A percentile compares a stretch with the other conserved stretches of the same genome.
Evolutionary conservation across 1,139 yeast genomes (phyloP).

Genomic region (Blastobotrys raffinosifermentans): DNA sequence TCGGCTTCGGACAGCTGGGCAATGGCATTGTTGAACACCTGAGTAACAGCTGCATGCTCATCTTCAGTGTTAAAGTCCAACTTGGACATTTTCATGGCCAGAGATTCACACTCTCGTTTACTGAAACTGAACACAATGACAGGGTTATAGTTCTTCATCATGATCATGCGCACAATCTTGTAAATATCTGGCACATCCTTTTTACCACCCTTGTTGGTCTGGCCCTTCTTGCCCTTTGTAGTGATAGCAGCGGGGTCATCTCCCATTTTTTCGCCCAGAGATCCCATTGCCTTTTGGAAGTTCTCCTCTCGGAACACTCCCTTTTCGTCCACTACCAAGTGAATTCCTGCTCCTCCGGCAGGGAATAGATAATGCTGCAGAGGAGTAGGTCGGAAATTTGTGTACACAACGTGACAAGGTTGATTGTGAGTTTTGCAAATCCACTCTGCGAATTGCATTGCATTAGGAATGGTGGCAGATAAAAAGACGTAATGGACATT

Average conservation of each 20-base stretch:
- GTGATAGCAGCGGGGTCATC: conserved; percentile 64
- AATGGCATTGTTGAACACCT: conserved; percentile 86
- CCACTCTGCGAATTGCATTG: conserved; percentile 99
- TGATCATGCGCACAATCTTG: conserved; percentile 95
- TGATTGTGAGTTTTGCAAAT: conserved; percentile 89
- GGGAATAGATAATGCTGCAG: conserved; percentile 95
- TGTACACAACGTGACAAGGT: conserved; percentile 97
- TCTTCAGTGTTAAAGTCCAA: conserved; percentile 88
- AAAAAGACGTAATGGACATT: conserved; percentile 56
- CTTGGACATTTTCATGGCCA: conserved; percentile 92
- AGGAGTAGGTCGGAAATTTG: conserved; percentile 98
- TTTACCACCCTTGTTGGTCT: conserved; percentile 84
- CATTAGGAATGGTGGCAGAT: conserved; percentile 97
- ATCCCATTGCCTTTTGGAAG: conserved; percentile 97
- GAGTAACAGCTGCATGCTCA: conserved; percentile 82
- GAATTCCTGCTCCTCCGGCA: conserved; percentile 96
- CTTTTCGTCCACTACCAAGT: conserved; percentile 95
- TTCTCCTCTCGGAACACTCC: conserved; percentile 94
- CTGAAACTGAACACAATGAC: conserved; percentile 96
- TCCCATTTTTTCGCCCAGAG: conserved; percentile 74
- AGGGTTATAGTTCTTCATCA: conserved; percentile 92
- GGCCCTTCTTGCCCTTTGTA: conserved; percentile 46
- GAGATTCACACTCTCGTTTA: conserved; percentile 91
- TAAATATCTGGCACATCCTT: conserved; percentile 74
- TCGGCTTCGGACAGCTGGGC: conserved; percentile 83